Percentiles rank a stretch among this genome's conserved stretches.
phyloP scores from a whole-genome alignment of 371 early-diverging fungal species.

The Mortierella sp. region DNA sequence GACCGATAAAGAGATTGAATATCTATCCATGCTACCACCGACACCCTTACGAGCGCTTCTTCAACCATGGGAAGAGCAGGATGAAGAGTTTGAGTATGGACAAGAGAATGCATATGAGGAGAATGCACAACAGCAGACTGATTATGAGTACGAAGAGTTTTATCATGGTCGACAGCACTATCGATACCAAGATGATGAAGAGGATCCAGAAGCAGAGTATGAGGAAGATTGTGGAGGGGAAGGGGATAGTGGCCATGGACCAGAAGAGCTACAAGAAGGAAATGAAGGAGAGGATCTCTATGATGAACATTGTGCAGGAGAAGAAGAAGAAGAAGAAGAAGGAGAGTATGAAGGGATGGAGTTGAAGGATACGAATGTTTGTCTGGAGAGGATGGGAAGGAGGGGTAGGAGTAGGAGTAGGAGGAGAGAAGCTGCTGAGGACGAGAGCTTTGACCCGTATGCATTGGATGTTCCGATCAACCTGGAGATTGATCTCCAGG shows the following conservation, averaged over 20 bases:
- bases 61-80: conserved; percentile 20
- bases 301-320: neutral
- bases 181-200: neutral
- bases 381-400: conserved; percentile 5
- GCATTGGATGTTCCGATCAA: conserved; percentile 42
- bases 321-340: conserved; percentile 17
- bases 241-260: neutral
- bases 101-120: neutral
- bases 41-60: conserved; percentile 7
- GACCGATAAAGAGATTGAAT: conserved; percentile 18
- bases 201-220: neutral
- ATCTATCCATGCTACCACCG: conserved; percentile 18
- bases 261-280: neutral
- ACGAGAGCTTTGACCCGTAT: conserved; percentile 25
- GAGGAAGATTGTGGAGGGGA: neutral
- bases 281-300: neutral
- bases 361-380: conserved; percentile 8
- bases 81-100: conserved; percentile 1
- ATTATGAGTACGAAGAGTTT: conserved; percentile 12
- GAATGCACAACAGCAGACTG: neutral
- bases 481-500: conserved; percentile 31
- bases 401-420: conserved; percentile 9
- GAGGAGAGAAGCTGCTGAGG: conserved; percentile 5
- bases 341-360: conserved; percentile 5
- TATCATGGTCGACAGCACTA: neutral